Percentiles rank a stretch among this genome's conserved stretches.
Conservation (phyloP, 192 early-diverging fungal genomes). For the Thamnidium elegans region DNA sequence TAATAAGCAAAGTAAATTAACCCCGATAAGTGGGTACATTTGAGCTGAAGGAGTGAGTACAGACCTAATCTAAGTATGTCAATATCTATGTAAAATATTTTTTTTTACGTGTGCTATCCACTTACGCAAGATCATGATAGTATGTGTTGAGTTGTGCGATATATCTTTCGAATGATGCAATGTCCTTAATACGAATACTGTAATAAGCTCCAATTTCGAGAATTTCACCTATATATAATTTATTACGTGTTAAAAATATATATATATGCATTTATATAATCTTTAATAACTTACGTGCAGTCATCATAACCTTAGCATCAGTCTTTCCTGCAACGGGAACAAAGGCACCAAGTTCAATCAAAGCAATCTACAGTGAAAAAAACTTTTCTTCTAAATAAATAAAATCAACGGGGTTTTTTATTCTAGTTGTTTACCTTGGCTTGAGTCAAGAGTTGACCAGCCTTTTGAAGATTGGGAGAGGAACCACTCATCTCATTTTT, state of each 20-base stretch:
- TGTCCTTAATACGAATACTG: conserved; percentile 83
- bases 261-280: too few species aligned
- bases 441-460: conserved; percentile 58
- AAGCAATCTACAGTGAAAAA: conserved; percentile 38
- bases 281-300: conserved; percentile 62
- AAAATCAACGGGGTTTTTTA: not conserved
- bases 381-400: not conserved
- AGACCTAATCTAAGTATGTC: not conserved
- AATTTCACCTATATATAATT: conserved; percentile 85
- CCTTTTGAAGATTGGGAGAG: conserved; percentile 67
- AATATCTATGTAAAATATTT: too few species aligned
- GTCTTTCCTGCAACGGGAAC: conserved; percentile 41
- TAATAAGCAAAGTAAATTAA: conserved; percentile 90
- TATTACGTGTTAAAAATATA: too few species aligned
- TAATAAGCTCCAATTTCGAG: conserved; percentile 89
- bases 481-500: conserved; percentile 66
- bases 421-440: conserved; percentile 59
- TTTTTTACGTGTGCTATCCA: not conserved
- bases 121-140: conserved; percentile 78
- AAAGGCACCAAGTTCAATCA: conserved; percentile 48
- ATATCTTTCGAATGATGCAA: conserved; percentile 94
- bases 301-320: conserved; percentile 44
- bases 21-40: conserved; percentile 87
- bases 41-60: conserved; percentile 70
- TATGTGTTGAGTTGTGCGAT: conserved; percentile 88